These are phyloP conservation scores for Cercophora newfieldiana DNA, from an alignment of 495 filamentous ascomycete genomes.

Conservation along the genomic window DNA sequence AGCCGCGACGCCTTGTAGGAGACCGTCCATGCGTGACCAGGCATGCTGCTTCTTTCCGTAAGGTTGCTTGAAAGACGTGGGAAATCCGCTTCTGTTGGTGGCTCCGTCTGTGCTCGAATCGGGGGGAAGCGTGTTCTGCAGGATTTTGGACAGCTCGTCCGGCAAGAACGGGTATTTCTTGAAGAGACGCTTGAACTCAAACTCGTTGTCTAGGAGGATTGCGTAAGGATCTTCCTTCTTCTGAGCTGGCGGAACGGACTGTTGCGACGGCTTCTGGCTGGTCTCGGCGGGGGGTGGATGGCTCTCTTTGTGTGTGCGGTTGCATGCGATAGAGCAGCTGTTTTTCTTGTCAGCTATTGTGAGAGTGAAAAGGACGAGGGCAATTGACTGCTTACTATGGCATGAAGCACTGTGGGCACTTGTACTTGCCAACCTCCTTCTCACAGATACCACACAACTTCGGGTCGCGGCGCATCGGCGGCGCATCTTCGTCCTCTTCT, in stretches of 20 bases:
- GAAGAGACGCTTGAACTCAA: conserved; percentile 54
- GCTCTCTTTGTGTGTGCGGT: conserved; percentile 59
- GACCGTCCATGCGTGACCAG: conserved; percentile 44
- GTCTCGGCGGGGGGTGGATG: conserved; percentile 31
- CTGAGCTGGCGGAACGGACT: conserved; percentile 25
- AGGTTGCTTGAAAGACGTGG: conserved; percentile 5
- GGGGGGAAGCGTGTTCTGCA: conserved; percentile 49
- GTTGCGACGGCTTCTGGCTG: conserved; percentile 15
- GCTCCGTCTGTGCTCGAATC: conserved; percentile 8
- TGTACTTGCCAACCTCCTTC: conserved; percentile 59
- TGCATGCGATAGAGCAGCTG: conserved; percentile 72
- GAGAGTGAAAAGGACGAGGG: neutral
- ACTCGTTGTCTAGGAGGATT: conserved; percentile 39
- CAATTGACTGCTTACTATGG: conserved; percentile 54
- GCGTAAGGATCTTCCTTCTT: conserved; percentile 33
- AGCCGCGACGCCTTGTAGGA: conserved; percentile 39
- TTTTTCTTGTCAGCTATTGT: neutral
- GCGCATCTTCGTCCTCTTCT: neutral
- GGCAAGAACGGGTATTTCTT: conserved; percentile 53
- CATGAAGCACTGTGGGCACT: conserved; percentile 62
- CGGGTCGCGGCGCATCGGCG: neutral
- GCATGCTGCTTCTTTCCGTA: conserved; percentile 15
- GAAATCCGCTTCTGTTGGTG: conserved; percentile 16
- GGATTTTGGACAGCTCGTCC: conserved; percentile 52
- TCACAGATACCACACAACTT: conserved; percentile 60